Evolutionary conservation across 1,284 basidiomycete genomes (phyloP).

Genomic region (Pyrrhoderma lamaoense): DNA sequence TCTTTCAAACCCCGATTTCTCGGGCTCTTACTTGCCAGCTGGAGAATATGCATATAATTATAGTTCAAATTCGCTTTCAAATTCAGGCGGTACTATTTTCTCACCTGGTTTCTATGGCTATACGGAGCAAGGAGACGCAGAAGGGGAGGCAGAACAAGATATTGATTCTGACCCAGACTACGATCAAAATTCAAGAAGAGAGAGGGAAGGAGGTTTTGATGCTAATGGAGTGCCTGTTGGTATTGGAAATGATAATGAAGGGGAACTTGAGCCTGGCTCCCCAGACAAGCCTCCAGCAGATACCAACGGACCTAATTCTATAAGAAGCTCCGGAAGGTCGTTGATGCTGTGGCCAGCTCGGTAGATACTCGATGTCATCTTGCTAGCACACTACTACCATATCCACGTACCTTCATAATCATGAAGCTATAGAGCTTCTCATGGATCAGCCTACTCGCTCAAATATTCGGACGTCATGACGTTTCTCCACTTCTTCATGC

Average conservation of each 20-base stretch:
- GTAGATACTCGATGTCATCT: conserved; percentile 5
- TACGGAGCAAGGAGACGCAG: neutral
- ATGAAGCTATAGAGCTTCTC: too few relatives aligned
- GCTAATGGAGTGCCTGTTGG: conserved; percentile 24
- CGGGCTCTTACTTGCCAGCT: too few relatives aligned
- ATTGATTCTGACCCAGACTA: too few relatives aligned
- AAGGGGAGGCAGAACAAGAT: conserved; percentile 11
- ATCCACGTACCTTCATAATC: too few relatives aligned
- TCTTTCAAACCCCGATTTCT: too few relatives aligned
- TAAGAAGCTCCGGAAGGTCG: too few relatives aligned
- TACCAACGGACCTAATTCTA: conserved; percentile 7
- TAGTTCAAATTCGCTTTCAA: too few relatives aligned
- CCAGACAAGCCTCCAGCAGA: conserved; percentile 25
- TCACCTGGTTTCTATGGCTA: conserved; percentile 5
- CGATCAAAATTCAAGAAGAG: conserved; percentile 1
- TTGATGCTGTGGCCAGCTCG: conserved; percentile 19
- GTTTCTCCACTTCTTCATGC: neutral
- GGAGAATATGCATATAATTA: too few relatives aligned
- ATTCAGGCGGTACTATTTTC: neutral
- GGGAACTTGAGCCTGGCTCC: conserved; percentile 22
- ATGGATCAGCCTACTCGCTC: too few relatives aligned
- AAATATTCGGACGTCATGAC: too few relatives aligned
- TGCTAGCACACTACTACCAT: neutral
- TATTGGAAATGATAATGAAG: conserved; percentile 7
- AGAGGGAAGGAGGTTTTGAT: conserved; percentile 21